These are phyloP conservation scores for Cyberlindnera veronae DNA, from an alignment of 805 yeast genomes.

Conservation along the genomic window DNA sequence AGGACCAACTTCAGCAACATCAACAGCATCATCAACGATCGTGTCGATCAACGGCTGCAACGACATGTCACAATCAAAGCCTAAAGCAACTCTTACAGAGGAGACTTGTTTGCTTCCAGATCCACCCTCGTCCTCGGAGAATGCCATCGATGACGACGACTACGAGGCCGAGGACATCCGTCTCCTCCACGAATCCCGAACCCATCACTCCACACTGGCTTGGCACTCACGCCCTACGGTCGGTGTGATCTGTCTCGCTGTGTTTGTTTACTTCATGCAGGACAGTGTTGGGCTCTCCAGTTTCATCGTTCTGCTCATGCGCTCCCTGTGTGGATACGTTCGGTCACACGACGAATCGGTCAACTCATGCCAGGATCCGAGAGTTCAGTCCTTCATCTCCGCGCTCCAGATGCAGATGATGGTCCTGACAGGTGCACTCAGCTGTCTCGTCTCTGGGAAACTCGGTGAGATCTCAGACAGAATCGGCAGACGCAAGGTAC, in stretches of 20 bases:
- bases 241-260: slow-evolving; percentile 40
- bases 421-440: slow-evolving; percentile 41
- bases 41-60: too few relatives aligned
- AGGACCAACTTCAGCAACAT: too few relatives aligned
- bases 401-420: slow-evolving; percentile 43
- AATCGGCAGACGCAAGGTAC: slow-evolving; percentile 54
- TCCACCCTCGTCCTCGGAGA: too few relatives aligned
- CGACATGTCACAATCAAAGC: too few relatives aligned
- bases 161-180: slow-evolving; percentile 41
- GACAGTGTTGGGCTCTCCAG: slow-evolving; percentile 39
- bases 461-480: slow-evolving; percentile 62
- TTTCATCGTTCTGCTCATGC: slow-evolving; percentile 32
- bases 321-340: slow-evolving; percentile 26
- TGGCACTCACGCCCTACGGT: slow-evolving; percentile 62
- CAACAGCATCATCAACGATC: too few relatives aligned
- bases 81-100: too few relatives aligned
- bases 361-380: slow-evolving; percentile 33
- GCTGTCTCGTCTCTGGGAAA: slow-evolving; percentile 55
- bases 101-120: too few relatives aligned
- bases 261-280: slow-evolving; percentile 42
- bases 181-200: slow-evolving; percentile 49
- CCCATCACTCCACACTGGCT: slow-evolving; percentile 37
- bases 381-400: slow-evolving; percentile 45
- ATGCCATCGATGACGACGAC: slow-evolving; percentile 28
- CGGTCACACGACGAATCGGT: slow-evolving; percentile 21